Evolutionary conservation across 2,329 filamentous ascomycete genomes (phyloP).

Genomic region (Truncatella angustata): DNA sequence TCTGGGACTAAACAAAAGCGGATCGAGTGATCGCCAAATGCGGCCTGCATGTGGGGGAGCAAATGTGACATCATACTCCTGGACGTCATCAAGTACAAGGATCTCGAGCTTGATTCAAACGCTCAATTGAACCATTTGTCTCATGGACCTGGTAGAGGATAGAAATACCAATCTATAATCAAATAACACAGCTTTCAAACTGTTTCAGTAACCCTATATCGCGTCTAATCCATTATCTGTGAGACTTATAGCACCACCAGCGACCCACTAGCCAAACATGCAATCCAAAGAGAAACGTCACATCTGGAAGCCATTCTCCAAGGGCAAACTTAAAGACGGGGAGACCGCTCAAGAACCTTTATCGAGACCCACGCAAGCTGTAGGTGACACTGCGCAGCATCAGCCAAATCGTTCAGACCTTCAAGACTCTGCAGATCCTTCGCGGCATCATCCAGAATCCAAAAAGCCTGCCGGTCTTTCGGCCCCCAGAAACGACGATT

Average conservation of each 20-base stretch:
- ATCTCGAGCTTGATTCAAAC: no score
- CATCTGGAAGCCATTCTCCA: not conserved
- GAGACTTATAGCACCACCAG: not conserved
- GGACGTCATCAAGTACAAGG: not conserved
- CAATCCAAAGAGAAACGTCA: not conserved
- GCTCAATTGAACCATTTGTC: not conserved
- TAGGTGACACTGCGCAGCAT: no score
- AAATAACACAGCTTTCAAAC: not conserved
- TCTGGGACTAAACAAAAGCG: no score
- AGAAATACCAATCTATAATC: not conserved
- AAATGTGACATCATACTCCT: not conserved
- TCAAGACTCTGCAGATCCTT: no score
- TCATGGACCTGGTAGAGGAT: not conserved
- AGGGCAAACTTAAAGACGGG: not conserved
- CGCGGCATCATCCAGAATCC: no score
- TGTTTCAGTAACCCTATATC: not conserved
- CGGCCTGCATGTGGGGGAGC: not conserved
- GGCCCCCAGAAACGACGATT: slow-evolving; percentile 2
- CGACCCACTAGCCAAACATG: not conserved
- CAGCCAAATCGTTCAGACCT: no score
- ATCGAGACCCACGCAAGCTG: no score
- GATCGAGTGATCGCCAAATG: no score
- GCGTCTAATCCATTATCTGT: not conserved
- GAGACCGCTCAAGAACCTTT: not conserved
- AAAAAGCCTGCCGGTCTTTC: not conserved